A percentile compares a stretch with the other conserved stretches of the same genome.
phyloP scores from a whole-genome alignment of 2,329 filamentous ascomycete species.

The Epichloe gansuensis region DNA sequence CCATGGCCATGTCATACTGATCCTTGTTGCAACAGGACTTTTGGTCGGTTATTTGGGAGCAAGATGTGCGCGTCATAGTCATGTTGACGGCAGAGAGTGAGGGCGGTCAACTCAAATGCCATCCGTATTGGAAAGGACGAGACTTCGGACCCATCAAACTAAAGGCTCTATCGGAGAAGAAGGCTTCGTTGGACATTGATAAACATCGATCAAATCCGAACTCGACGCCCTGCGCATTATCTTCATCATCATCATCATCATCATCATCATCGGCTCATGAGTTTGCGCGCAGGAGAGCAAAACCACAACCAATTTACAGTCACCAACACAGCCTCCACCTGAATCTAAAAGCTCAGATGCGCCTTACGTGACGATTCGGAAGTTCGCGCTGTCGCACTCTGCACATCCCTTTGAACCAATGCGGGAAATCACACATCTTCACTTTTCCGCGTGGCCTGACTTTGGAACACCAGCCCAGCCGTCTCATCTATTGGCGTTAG shows the following conservation, averaged over 20 bases:
- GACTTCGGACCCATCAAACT: conserved; percentile 70
- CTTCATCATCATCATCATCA: not conserved
- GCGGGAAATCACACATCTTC: conserved; percentile 85
- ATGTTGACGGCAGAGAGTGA: conserved; percentile 94
- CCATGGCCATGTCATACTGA: not conserved
- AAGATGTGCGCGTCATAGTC: conserved; percentile 87
- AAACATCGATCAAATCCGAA: conserved; percentile 32
- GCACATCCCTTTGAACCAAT: conserved; percentile 72
- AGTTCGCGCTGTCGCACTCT: conserved; percentile 71
- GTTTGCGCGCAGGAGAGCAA: conserved; percentile 37
- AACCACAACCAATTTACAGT: conserved; percentile 35
- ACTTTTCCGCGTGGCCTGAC: conserved; percentile 95
- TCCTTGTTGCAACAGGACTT: conserved; percentile 55
- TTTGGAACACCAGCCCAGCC: conserved; percentile 89
- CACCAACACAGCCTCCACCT: conserved; percentile 18
- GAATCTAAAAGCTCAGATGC: conserved; percentile 34
- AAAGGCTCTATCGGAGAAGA: conserved; percentile 68
- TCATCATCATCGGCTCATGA: conserved; percentile 18
- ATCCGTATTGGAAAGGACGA: conserved; percentile 78
- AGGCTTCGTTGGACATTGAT: conserved; percentile 63
- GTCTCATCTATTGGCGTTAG: conserved; percentile 70
- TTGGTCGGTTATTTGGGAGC: conserved; percentile 95
- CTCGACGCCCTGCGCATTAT: conserved; percentile 11
- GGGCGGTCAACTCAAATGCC: conserved; percentile 86
- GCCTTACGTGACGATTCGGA: conserved; percentile 72